phyloP scores from a whole-genome alignment of 2,329 filamentous ascomycete species.

The Aulographum hederae region DNA sequence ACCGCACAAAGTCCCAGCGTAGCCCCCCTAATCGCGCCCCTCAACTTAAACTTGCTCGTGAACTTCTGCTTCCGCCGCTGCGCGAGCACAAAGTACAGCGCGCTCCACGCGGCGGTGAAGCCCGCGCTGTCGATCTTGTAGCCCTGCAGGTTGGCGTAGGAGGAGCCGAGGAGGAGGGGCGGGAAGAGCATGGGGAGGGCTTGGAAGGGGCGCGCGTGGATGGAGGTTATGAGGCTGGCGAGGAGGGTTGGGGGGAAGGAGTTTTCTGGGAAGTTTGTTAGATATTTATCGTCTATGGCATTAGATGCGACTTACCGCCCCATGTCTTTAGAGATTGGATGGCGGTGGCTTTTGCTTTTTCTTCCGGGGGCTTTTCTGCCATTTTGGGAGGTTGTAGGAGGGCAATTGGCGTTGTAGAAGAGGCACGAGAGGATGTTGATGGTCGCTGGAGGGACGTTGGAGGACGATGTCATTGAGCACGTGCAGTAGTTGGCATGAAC shows the following conservation, averaged over 20 bases:
- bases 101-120: slow-evolving; percentile 45
- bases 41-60: slow-evolving; percentile 27
- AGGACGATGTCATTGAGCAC: too few species aligned
- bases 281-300: neutral
- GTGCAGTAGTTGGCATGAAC: too few species aligned
- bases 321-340: slow-evolving; percentile 5
- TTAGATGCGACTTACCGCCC: slow-evolving; percentile 6
- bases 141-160: slow-evolving; percentile 44
- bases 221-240: slow-evolving; percentile 46
- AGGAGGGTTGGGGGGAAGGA: slow-evolving; percentile 45
- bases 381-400: neutral
- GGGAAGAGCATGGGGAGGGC: slow-evolving; percentile 48
- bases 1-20: slow-evolving; percentile 31
- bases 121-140: slow-evolving; percentile 47
- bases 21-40: slow-evolving; percentile 32
- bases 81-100: slow-evolving; percentile 45
- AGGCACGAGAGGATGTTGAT: too few species aligned
- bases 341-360: slow-evolving; percentile 2
- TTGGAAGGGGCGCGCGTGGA: slow-evolving; percentile 49
- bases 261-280: slow-evolving; percentile 30
- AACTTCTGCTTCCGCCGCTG: slow-evolving; percentile 33
- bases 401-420: too few species aligned
- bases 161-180: slow-evolving; percentile 45
- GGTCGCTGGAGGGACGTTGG: too few species aligned
- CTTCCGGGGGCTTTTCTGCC: neutral